Evolutionary conservation across 2,329 filamentous ascomycete genomes (phyloP).

Genomic region (Colletotrichum endophyticum): DNA sequence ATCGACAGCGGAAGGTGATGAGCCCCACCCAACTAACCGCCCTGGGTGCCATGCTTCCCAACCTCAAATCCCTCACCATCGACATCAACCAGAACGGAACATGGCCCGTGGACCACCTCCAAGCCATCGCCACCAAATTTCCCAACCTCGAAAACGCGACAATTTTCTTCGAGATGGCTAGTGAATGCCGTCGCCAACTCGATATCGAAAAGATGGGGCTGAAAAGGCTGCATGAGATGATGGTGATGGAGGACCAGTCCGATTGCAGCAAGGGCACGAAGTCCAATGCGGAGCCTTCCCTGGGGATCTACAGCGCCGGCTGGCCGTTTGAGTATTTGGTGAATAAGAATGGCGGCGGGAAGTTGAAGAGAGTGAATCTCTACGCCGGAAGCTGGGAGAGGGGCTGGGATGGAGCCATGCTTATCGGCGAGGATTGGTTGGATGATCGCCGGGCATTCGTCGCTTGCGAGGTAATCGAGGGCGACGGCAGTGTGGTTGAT

Average conservation of each 20-base stretch:
- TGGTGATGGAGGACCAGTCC: background rate
- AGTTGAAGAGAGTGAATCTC: background rate
- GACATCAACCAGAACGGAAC: slow-evolving; percentile 10
- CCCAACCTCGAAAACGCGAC: background rate
- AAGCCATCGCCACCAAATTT: background rate
- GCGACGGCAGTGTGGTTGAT: background rate
- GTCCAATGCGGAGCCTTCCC: background rate
- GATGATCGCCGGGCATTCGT: background rate
- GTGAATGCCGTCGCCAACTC: slow-evolving; percentile 1
- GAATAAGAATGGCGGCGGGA: background rate
- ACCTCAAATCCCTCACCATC: background rate
- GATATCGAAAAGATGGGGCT: background rate
- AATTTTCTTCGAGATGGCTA: background rate
- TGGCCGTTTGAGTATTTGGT: background rate
- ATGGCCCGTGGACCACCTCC: background rate
- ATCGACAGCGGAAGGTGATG: background rate
- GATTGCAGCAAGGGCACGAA: background rate
- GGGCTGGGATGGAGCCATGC: background rate
- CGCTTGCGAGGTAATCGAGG: background rate
- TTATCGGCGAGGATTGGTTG: background rate
- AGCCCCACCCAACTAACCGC: background rate
- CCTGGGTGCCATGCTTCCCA: background rate
- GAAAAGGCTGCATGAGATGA: background rate
- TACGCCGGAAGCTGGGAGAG: background rate
- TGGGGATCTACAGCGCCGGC: background rate